Evolutionary conservation across 495 filamentous ascomycete species (phyloP), one percentile per base, ranked within the genome.

Genomic region (Lophiotrema nucula): DNA sequence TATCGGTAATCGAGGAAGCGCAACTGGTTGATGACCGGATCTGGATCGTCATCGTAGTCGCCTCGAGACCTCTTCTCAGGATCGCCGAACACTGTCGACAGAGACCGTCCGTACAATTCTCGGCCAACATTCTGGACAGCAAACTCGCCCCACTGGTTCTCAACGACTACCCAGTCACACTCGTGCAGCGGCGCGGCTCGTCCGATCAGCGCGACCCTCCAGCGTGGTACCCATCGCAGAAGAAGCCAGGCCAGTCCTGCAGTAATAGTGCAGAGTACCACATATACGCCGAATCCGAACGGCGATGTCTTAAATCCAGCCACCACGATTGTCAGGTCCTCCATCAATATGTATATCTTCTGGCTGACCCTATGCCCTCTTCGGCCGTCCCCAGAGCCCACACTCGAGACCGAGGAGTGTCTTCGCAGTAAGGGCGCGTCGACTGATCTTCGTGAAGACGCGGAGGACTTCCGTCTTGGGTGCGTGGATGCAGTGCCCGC

Each of bases 61-160:
- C 49, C 41, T 53, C 78, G 78, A 2, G 72, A 70, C 21, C 74
- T 74, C 56, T 79, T 76, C 69, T 84, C 83, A 25, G 76, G 76
- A 15, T 83, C 74, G 0, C 89, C 87, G 68, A 97, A 97, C 4
- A 99, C 85, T 0, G 90, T 90, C 10, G 92, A 95, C 47, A 97
- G 75, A 1, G 86, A 81, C 31, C 87, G 83, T 2, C 88, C 91
- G 68, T 97, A 97, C 0, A 73, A 71, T 62, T 86, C 78, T 18
- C 75, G 79, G 41, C 79, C 72, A 23, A 96, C 76, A 47, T 83
- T 58, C 49, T 91, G 82, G 23, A 93, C 79, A 4, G 77, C 76
- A 70, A 96, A 88, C 72, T 96, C 91, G 33, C 88, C 88, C 91
- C 93, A 97, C 81, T 96, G 90, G 65, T 97, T 96, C 61, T 77